Evolutionary conservation across 2,329 filamentous ascomycete species (phyloP), one percentile per base, ranked within the genome.

Genomic region (Stemphylium beticola): DNA sequence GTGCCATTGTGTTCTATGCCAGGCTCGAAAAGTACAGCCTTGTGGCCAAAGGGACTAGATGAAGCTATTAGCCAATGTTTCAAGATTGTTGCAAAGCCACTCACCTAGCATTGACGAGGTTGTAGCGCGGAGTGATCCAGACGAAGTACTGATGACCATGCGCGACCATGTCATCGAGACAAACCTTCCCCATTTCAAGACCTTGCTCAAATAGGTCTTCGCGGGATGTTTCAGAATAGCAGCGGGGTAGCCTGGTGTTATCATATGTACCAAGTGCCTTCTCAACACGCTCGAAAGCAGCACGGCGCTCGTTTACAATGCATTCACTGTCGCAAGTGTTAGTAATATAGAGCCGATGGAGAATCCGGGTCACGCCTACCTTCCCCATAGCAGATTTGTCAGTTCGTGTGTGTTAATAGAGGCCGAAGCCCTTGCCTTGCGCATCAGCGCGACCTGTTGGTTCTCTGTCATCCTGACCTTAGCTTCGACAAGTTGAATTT

Each of bases 1-100:
- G 71, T 77, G 9, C 52, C 52, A 17, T 55, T 55, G 41, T 46
- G 37, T 11, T 55, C 68, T 77, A 55, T 81, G 75, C 56, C 81
- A 75, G 53, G 53, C 26, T 74, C 53, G 33, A 65, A 56, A 1
- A 56, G 20, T 4, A 56, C 34, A 20, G 49, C 43, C 24, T 56
- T 53, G 14, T 56, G 49, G 7, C 58, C 60, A 20, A 65, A 65
- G 11, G 62, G 62, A 31, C 58, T 63, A 17, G 17, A 17, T 14
- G 31, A 11, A 4, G 37, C 57, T n/a, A 49, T 39, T 5, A 2
- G 4, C 12, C 10, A 9, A 11, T 4, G 14, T 4, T 17, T 2
- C 5, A 3, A 8, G 12, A 6, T 5, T 5, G 17, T 9, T 4
- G 4, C 31, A 15, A 5, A 12, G 2, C n/a, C 10, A 47, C 38